Percentiles rank a stretch among this genome's conserved stretches.
Evolutionary conservation across 2,329 filamentous ascomycete genomes (phyloP).

Genomic region (Pseudogymnoascus sp.): DNA sequence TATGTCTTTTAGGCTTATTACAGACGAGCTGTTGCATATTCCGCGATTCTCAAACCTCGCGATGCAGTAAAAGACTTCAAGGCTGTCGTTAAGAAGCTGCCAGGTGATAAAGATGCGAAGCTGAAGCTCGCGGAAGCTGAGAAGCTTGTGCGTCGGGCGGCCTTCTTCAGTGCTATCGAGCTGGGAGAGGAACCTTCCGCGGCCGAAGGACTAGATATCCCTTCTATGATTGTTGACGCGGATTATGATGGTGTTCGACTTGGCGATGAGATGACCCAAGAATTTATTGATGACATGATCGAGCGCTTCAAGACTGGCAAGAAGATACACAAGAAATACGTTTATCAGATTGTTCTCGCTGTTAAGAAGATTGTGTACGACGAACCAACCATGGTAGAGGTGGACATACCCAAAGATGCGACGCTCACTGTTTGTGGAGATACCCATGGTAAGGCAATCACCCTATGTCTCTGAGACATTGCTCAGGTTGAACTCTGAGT

Average conservation of each 20-base stretch:
- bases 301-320: conserved; percentile 93
- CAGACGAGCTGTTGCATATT: conserved; percentile 81
- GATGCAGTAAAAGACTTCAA: conserved; percentile 91
- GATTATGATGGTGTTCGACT: conserved; percentile 78
- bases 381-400: conserved; percentile 95
- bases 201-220: conserved; percentile 80
- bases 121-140: conserved; percentile 88
- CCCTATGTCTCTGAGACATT: not conserved
- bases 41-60: conserved; percentile 79
- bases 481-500: not conserved
- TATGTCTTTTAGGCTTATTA: conserved; percentile 66
- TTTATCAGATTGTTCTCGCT: conserved; percentile 88
- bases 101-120: conserved; percentile 81
- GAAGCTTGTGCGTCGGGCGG: conserved; percentile 83
- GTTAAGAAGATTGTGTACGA: conserved; percentile 84
- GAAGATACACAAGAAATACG: conserved; percentile 91
- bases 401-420: conserved; percentile 67
- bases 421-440: conserved; percentile 92
- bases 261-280: conserved; percentile 79
- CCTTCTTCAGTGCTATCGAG: conserved; percentile 93
- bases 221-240: conserved; percentile 72
- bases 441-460: conserved; percentile 64
- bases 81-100: conserved; percentile 78
- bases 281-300: conserved; percentile 97
- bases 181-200: conserved; percentile 86